Percentiles rank a stretch among this genome's conserved stretches.
Conservation (phyloP, 306 rosid species). For the Abrus precatorius region DNA sequence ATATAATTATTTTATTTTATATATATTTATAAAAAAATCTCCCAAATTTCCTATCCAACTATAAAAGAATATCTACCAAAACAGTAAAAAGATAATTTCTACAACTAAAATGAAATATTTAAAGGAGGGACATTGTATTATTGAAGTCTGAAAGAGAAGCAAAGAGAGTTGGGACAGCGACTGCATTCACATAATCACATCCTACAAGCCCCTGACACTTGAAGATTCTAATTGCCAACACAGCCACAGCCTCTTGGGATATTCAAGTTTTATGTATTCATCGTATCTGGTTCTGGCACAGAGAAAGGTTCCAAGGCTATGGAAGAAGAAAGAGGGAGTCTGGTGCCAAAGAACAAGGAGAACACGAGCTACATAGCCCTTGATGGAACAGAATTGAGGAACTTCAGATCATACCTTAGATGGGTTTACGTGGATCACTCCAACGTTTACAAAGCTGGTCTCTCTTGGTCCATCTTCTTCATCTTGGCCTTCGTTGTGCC, state of each 20-base stretch:
- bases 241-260: not conserved
- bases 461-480: conserved; percentile 80
- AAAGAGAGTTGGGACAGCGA: conserved; percentile 12
- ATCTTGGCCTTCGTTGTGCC: conserved; percentile 68
- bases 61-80: too few species aligned
- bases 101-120: conserved; percentile 20
- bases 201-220: not conserved
- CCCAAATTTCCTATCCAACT: too few species aligned
- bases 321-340: conserved; percentile 60
- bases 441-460: conserved; percentile 47
- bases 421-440: conserved; percentile 86
- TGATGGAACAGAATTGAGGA: conserved; percentile 60
- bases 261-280: conserved; percentile 40
- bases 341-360: conserved; percentile 21
- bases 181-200: not conserved
- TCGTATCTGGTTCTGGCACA: conserved; percentile 1
- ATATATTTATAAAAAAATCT: too few species aligned
- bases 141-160: conserved; percentile 8
- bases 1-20: too few species aligned
- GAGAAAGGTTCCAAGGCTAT: conserved; percentile 46
- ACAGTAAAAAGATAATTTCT: too few species aligned
- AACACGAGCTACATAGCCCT: not conserved
- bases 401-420: conserved; percentile 61
- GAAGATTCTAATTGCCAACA: not conserved
- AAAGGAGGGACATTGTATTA: not conserved